Base-by-base conservation (phyloP, 2,329 filamentous ascomycete species). In the Pseudocercospora crystallina region DNA sequence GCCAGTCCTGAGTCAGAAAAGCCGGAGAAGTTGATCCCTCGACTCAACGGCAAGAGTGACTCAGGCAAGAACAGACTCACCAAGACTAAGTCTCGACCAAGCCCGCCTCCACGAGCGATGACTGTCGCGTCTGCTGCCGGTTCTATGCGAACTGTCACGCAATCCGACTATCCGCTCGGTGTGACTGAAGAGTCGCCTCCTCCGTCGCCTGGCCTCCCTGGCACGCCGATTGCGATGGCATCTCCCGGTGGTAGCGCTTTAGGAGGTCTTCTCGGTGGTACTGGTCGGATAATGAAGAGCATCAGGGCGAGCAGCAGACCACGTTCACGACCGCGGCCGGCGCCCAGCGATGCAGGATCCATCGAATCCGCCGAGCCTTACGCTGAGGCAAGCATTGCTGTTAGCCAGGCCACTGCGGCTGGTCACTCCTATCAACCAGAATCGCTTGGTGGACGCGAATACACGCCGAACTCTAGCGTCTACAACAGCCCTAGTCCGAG, bases 341-440 rank as follows among this genome's bases (percentile, higher is more conserved):
- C 82, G 5, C 78, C 86, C 0, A 81, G 83, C 5, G 86, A 90
- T 52, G 76, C 83, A 36, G 79, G 57, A 58, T 80, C 72, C 2
- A 84, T 86, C 15, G 40, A 75, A 15, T 82, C 75, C 45, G 72
- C 76, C 8, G 84, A 89, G 63, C 83, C 85, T 58, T 84, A 86
- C 53, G 80, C 80, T 2, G 78, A 79, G 35, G 76, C 87, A 1
- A 83, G 81, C 56, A 76, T 90, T 2, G 81, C 80, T 3, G 61
- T 89, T 20, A 87, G 79, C 65, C 81, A 78, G 3, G 77, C 83
- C 1, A 72, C 79, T 15, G 86, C 80, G 1, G 78, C 84, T 3
- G 87, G 86, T 12, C 50, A 83, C 65, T 66, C 76, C 76, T 59
- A 83, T 75, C 61, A 72, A 66, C 67, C 80, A 65, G 58, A 78